A percentile compares a stretch with the other conserved stretches of the same genome.
These are phyloP conservation scores for Aspergillus alliaceus DNA, from an alignment of 2,329 filamentous ascomycete species.

Conservation along the genomic window DNA sequence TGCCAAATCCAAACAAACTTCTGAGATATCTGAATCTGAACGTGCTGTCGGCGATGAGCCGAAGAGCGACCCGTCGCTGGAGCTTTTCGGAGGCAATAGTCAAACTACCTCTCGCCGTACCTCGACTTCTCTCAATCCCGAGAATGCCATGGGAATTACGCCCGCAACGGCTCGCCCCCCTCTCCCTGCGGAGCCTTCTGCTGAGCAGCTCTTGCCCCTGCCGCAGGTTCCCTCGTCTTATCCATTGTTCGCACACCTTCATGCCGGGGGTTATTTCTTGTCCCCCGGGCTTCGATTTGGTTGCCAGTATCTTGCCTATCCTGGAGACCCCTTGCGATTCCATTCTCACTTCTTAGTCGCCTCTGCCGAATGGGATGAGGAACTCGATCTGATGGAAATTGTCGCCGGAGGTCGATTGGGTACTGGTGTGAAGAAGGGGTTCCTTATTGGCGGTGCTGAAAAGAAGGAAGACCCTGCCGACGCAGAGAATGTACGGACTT, in stretches of 20 bases:
- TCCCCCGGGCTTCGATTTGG: conserved; percentile 93
- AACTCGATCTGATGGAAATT: conserved; percentile 79
- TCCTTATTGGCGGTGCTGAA: conserved; percentile 74
- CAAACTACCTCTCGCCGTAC: conserved; percentile 13
- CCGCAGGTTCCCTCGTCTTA: conserved; percentile 56
- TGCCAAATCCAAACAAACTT: conserved; percentile 23
- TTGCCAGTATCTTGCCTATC: conserved; percentile 91
- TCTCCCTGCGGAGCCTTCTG: conserved; percentile 35
- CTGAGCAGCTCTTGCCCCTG: conserved; percentile 26
- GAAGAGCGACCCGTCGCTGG: conserved; percentile 17
- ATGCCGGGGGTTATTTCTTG: conserved; percentile 77
- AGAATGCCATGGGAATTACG: conserved; percentile 42
- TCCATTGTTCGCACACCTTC: conserved; percentile 77
- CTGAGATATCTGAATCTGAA: conserved; percentile 12
- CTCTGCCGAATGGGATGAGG: conserved; percentile 83
- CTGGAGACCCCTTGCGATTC: conserved; percentile 89
- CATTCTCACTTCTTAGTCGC: conserved; percentile 91
- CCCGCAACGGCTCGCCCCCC: conserved; percentile 52
- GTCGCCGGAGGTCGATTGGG: conserved; percentile 84
- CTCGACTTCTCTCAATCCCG: conserved; percentile 16
- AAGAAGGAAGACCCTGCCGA: conserved; percentile 37
- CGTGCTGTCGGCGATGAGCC: conserved; percentile 3
- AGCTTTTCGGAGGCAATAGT: conserved; percentile 24
- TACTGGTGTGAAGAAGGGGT: conserved; percentile 95
- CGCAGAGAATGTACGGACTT: conserved; percentile 59